Percentiles rank a stretch among this genome's conserved stretches.
Evolutionary conservation across 495 filamentous ascomycete genomes (phyloP).

Genomic region (Schizothecium vesticola): DNA sequence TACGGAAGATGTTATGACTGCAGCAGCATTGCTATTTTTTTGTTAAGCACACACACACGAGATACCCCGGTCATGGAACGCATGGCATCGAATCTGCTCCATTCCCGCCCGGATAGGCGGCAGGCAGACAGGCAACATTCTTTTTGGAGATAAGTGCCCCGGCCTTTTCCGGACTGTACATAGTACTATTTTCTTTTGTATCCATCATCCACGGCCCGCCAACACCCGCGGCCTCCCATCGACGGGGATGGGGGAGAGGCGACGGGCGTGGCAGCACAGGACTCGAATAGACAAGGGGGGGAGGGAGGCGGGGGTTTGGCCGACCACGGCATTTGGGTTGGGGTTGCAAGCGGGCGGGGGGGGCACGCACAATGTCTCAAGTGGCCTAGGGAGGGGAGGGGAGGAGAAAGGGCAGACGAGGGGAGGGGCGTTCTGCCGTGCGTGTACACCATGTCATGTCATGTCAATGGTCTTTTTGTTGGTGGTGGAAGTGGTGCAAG

Average conservation of each 20-base stretch:
- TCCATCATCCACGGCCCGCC: background rate
- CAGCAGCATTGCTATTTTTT: background rate
- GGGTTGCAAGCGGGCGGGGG: background rate
- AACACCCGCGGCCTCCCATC: background rate
- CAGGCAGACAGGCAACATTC: background rate
- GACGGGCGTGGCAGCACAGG: background rate
- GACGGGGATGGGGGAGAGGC: background rate
- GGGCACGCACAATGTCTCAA: background rate
- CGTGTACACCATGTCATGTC: background rate
- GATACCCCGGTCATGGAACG: slow-evolving; percentile 10
- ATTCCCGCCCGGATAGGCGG: background rate
- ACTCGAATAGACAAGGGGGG: background rate
- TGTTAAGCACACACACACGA: background rate
- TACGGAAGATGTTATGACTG: background rate
- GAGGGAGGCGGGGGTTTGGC: background rate
- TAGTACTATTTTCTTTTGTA: slow-evolving; percentile 4
- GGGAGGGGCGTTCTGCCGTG: background rate
- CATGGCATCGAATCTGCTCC: slow-evolving; percentile 6
- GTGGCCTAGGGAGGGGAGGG: background rate
- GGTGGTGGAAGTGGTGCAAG: background rate
- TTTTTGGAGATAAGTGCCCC: slow-evolving; percentile 10
- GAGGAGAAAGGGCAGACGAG: background rate
- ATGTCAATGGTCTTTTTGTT: background rate
- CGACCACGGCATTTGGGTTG: slow-evolving; percentile 10
- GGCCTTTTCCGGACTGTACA: slow-evolving; percentile 13